Evolutionary conservation across 2,329 filamentous ascomycete genomes (phyloP).

Genomic region (Aspergillus pseudonomiae): DNA sequence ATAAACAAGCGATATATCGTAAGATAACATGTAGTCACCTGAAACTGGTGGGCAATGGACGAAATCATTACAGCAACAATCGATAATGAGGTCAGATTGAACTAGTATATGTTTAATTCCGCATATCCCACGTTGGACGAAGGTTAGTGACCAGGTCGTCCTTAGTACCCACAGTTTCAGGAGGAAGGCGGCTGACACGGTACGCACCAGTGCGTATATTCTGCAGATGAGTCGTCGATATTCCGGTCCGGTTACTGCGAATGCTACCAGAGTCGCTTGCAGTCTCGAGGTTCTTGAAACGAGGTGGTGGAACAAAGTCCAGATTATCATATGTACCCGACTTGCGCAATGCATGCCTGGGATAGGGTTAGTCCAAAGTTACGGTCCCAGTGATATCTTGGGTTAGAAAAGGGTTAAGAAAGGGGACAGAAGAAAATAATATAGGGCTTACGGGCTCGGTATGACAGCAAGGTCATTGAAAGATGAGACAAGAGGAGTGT

Average conservation of each 20-base stretch:
- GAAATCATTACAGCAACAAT: slow-evolving; percentile 24
- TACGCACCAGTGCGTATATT: slow-evolving; percentile 83
- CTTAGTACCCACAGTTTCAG: slow-evolving; percentile 76
- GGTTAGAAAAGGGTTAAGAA: not conserved
- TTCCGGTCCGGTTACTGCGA: slow-evolving; percentile 74
- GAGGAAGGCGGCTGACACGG: slow-evolving; percentile 80
- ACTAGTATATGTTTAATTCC: slow-evolving; percentile 24
- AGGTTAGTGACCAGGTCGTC: slow-evolving; percentile 66
- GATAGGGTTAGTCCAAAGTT: slow-evolving; percentile 20
- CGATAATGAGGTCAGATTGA: not conserved
- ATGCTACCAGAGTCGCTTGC: slow-evolving; percentile 53
- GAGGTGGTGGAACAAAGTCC: slow-evolving; percentile 53
- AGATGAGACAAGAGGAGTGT: slow-evolving; percentile 77
- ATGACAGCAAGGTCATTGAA: slow-evolving; percentile 85
- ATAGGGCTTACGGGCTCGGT: slow-evolving; percentile 82
- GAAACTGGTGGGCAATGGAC: slow-evolving; percentile 9
- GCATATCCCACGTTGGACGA: slow-evolving; percentile 59
- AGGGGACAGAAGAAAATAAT: not conserved
- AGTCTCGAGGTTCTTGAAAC: slow-evolving; percentile 48
- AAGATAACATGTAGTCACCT: slow-evolving; percentile 18
- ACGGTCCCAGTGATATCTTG: not conserved
- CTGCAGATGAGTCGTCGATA: slow-evolving; percentile 69
- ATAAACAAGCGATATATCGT: slow-evolving; percentile 24
- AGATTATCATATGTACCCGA: slow-evolving; percentile 52
- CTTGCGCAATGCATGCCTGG: slow-evolving; percentile 51